These are phyloP conservation scores for Lasiodiplodia gonubiensis DNA, from an alignment of 2,329 filamentous ascomycete species.

Conservation along the genomic window DNA sequence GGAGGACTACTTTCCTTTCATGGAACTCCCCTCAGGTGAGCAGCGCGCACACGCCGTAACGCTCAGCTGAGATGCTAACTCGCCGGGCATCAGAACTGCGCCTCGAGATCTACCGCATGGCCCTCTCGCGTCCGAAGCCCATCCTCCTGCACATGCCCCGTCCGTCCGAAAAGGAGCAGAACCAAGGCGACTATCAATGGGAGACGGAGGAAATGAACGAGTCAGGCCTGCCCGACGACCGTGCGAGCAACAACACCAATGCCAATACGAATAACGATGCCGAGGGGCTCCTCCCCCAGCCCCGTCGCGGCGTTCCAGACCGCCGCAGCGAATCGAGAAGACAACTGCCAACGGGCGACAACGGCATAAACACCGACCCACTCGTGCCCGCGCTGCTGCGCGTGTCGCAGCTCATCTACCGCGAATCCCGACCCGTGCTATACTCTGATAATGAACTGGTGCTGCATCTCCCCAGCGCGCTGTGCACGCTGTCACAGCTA, in stretches of 20 bases:
- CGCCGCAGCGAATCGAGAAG: conserved; percentile 28
- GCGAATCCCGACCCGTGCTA: conserved; percentile 48
- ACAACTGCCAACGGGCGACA: conserved; percentile 25
- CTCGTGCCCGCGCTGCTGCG: conserved; percentile 48
- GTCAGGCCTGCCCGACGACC: not conserved
- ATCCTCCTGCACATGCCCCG: conserved; percentile 38
- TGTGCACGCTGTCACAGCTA: conserved; percentile 46
- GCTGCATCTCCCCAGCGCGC: conserved; percentile 46
- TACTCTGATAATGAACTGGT: conserved; percentile 50
- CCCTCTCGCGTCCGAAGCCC: conserved; percentile 39
- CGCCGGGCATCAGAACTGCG: conserved; percentile 52
- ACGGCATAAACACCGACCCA: conserved; percentile 37
- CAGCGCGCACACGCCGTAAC: not conserved
- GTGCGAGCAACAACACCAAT: not conserved
- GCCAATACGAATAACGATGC: not conserved
- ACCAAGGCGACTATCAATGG: conserved; percentile 4
- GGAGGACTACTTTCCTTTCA: conserved; percentile 27
- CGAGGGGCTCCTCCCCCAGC: not conserved
- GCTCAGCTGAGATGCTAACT: not conserved
- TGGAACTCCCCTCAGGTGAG: conserved; percentile 28
- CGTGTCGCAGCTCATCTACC: conserved; percentile 47
- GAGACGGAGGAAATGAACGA: not conserved
- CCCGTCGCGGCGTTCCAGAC: not conserved
- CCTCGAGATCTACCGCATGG: conserved; percentile 51
- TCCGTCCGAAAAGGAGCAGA: conserved; percentile 20